Conservation (phyloP, 768 basidiomycete species). For the Boletus coccyginus region DNA sequence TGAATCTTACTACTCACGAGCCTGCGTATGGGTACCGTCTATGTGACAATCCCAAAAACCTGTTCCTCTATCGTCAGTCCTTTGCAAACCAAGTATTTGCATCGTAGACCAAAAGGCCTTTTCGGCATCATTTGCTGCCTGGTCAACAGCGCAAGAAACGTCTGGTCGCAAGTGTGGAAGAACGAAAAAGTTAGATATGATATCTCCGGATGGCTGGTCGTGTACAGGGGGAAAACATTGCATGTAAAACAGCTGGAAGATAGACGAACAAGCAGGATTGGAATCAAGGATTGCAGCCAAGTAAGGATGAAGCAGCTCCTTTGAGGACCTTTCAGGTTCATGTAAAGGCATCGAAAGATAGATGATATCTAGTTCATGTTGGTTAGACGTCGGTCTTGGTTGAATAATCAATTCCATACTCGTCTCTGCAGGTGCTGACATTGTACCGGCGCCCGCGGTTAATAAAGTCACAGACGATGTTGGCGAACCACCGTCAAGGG, state of each 20-base stretch:
- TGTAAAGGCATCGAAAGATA: constrained; percentile 53
- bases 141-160: constrained; percentile 54
- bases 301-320: constrained; percentile 52
- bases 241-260: constrained; percentile 57
- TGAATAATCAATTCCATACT: constrained; percentile 34
- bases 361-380: constrained; percentile 47
- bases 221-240: constrained; percentile 34
- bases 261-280: constrained; percentile 17
- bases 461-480: constrained; percentile 56
- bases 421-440: constrained; percentile 72
- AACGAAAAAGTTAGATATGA: constrained; percentile 6
- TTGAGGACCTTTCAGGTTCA: constrained; percentile 25
- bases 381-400: background rate
- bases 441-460: constrained; percentile 67
- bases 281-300: constrained; percentile 43
- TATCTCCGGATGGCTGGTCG: background rate
- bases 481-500: constrained; percentile 47
- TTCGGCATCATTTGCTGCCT: constrained; percentile 56
- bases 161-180: constrained; percentile 32
- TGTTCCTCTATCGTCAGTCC: background rate
- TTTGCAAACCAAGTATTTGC: background rate
- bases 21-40: background rate
- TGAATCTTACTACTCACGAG: background rate
- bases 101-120: constrained; percentile 47
- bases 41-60: constrained; percentile 10